These are phyloP conservation scores for Ophiostoma tasmaniense DNA, from an alignment of 2,329 filamentous ascomycete genomes.

Conservation along the genomic window DNA sequence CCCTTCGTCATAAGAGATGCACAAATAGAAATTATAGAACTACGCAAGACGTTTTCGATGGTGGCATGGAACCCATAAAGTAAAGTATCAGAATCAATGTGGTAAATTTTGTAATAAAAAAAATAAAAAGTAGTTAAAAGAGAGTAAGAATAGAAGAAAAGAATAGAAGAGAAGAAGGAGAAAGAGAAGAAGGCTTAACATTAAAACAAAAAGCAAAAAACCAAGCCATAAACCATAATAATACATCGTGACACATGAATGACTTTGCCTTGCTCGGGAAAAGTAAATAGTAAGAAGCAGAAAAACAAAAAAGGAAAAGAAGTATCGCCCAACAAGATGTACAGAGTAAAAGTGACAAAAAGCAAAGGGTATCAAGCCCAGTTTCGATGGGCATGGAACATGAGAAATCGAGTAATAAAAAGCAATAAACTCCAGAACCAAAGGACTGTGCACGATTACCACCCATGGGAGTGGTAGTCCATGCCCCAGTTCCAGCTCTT, in stretches of 20 bases:
- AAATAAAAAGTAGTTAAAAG: not conserved
- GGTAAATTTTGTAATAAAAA: not conserved
- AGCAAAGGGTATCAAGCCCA: not conserved
- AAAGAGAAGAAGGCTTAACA: not conserved
- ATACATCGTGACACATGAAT: not conserved
- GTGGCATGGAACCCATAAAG: not conserved
- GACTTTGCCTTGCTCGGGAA: not conserved
- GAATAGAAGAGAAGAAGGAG: not conserved
- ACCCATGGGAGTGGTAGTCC: constrained; percentile 18
- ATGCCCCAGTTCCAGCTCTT: constrained; percentile 13
- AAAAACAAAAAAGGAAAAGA: not conserved
- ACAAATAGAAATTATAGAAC: not conserved
- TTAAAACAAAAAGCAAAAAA: not conserved
- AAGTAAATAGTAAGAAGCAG: not conserved
- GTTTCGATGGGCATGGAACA: not conserved
- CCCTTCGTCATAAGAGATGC: not conserved
- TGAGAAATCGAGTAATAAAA: not conserved
- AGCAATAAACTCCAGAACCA: not conserved
- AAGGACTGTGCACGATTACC: constrained; percentile 8
- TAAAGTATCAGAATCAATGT: not conserved
- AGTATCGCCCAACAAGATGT: too few species aligned
- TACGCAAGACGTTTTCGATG: not conserved
- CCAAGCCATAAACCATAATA: not conserved
- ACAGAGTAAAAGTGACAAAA: not conserved
- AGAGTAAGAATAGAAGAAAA: not conserved